These are phyloP conservation scores for Coniochaeta prunicola DNA, from an alignment of 2,329 filamentous ascomycete species.

Conservation along the genomic window DNA sequence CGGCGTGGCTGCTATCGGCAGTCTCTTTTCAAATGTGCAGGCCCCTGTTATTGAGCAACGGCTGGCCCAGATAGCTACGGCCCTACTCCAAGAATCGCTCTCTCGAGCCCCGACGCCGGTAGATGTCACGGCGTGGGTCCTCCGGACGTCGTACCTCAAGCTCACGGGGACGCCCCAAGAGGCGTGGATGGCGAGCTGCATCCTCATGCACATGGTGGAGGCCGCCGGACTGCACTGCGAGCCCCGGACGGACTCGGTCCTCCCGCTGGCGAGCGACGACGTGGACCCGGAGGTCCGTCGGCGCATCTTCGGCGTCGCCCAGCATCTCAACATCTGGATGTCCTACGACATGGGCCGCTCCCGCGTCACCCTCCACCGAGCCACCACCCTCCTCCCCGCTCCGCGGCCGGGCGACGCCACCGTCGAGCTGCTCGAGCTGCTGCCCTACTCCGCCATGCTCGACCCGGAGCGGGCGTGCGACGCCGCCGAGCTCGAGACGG, in stretches of 20 bases:
- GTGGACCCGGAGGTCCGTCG: conserved; percentile 30
- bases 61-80: conserved; percentile 36
- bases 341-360: conserved; percentile 52
- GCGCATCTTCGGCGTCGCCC: conserved; percentile 41
- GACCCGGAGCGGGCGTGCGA: conserved; percentile 40
- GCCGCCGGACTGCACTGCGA: conserved; percentile 41
- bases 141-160: conserved; percentile 45
- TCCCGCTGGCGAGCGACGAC: conserved; percentile 15
- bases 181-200: conserved; percentile 50
- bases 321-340: conserved; percentile 52
- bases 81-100: conserved; percentile 33
- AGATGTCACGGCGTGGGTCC: conserved; percentile 42
- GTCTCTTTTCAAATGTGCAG: conserved; percentile 38
- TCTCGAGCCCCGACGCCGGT: conserved; percentile 24
- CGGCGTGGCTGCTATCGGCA: conserved; percentile 47
- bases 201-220: conserved; percentile 50
- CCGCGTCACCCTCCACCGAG: conserved; percentile 38
- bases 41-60: conserved; percentile 33
- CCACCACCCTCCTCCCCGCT: conserved; percentile 31
- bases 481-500: conserved; percentile 31
- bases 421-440: conserved; percentile 40
- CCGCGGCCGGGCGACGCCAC: conserved; percentile 32
- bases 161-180: conserved; percentile 45
- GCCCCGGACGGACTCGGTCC: conserved; percentile 16
- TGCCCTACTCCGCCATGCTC: conserved; percentile 45